Evolutionary conservation across 2,329 filamentous ascomycete genomes (phyloP).

Genomic region (Verticillium nubilum): DNA sequence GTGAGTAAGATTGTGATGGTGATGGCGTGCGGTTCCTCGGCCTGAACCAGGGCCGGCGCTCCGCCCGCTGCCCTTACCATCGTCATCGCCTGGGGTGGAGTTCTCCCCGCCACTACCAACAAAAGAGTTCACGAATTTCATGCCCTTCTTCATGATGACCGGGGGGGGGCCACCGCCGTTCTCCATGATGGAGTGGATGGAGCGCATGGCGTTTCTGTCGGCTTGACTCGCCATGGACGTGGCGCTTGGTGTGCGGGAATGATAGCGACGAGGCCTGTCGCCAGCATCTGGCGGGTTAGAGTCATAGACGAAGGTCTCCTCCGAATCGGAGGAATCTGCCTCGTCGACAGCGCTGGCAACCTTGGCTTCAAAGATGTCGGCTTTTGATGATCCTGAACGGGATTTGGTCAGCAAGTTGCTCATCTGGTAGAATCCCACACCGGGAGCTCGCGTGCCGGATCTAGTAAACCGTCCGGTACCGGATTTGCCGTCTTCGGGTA

Average conservation of each 20-base stretch:
- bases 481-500: constrained; percentile 21
- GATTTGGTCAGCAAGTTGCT: constrained; percentile 38
- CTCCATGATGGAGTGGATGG: constrained; percentile 65
- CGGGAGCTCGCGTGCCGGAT: constrained; percentile 18
- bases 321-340: constrained; percentile 92
- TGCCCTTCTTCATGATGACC: constrained; percentile 73
- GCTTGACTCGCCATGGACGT: constrained; percentile 74
- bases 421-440: constrained; percentile 29
- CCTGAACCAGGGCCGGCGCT: constrained; percentile 54
- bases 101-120: constrained; percentile 52
- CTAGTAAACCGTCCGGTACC: constrained; percentile 16
- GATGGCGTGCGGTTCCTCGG: constrained; percentile 65
- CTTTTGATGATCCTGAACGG: constrained; percentile 77
- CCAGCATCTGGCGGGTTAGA: constrained; percentile 77
- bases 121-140: constrained; percentile 90
- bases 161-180: constrained; percentile 35
- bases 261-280: constrained; percentile 67
- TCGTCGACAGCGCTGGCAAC: constrained; percentile 95
- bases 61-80: constrained; percentile 57
- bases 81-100: constrained; percentile 56
- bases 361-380: constrained; percentile 96
- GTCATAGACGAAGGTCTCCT: constrained; percentile 98
- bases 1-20: constrained; percentile 68
- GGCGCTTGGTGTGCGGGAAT: constrained; percentile 90
- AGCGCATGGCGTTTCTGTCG: constrained; percentile 54